Evolutionary conservation across 140 eudicot species (phyloP), one percentile per base, ranked within the genome.

Genomic region (Senecio squalidus): DNA sequence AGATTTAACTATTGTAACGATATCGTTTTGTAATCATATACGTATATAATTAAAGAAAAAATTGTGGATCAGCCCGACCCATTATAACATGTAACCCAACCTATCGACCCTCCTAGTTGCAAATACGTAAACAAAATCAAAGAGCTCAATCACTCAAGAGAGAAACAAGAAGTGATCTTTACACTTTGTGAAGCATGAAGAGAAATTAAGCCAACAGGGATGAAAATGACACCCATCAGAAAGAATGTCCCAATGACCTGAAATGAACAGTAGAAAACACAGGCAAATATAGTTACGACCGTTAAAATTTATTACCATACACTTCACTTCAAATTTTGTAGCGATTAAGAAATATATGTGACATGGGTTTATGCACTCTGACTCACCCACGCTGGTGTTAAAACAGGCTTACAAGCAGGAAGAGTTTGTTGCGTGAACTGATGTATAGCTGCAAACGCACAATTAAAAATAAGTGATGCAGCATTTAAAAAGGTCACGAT

Each of bases 401-500:
- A 52, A 52, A 89, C 88, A 64, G 95, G 97, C 75, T 80, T 89
- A 78, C 97, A 89, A 66, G 97, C 92, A 24, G 95, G 95, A 48
- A 89, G 92, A 70, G 70, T 79, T 77, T 88, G 96, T 60, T 88
- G 96, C 10, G 81, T 89, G 62, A 89, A 89, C 61, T 77, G 85
- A 56, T 85, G 58, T 25, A 85, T 58, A 66, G 94, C 97, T 89
- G 86, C 81, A 69, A 66, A 64, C 47, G 15, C 67, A 38, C 58
- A 74, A 18, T 30, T 53, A 5, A 66, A 27, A 40, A 69, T 30
- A 53, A 53, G 20, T 38, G 14, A 70, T 25, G 18, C 39, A 30
- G 10, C 34, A 36, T 6, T 11, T 44, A 23, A 60, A 15, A 2
- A 16, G 8, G 39, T 3, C 1, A 27, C 9, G 21, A 31, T 2